Conservation (phyloP, 2,329 filamentous ascomycete genomes). For the Chaetomium olivaceum region DNA sequence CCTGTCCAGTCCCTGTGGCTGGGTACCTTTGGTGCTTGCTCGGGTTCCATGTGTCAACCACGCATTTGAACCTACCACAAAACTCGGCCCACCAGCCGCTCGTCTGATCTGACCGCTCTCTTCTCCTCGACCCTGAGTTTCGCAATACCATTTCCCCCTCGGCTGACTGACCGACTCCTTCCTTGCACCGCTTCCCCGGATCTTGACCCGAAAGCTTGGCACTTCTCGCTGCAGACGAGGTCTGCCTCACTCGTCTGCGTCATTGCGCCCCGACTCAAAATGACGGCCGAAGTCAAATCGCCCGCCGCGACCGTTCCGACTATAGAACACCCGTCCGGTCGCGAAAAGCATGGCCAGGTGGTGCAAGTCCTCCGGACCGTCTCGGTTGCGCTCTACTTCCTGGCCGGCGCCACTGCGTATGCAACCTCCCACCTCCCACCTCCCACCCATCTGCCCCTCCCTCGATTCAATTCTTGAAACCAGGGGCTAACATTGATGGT, state of each 20-base stretch:
- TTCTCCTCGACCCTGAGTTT: background rate
- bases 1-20: slow-evolving; percentile 1
- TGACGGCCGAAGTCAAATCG: slow-evolving; percentile 26
- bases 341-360: slow-evolving; percentile 51
- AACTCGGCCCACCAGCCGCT: background rate
- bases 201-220: slow-evolving; percentile 20
- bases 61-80: background rate
- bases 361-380: slow-evolving; percentile 55
- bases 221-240: slow-evolving; percentile 27
- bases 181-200: slow-evolving; percentile 25
- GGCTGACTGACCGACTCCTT: background rate
- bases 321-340: slow-evolving; percentile 59
- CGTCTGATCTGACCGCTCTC: background rate
- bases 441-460: background rate
- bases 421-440: no score
- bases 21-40: background rate
- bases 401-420: slow-evolving; percentile 51
- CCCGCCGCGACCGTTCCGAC: slow-evolving; percentile 10
- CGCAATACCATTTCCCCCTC: background rate
- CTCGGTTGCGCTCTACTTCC: slow-evolving; percentile 56
- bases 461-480: background rate
- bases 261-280: slow-evolving; percentile 36
- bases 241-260: slow-evolving; percentile 40
- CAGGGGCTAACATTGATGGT: background rate
- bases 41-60: slow-evolving; percentile 19